phyloP scores from a whole-genome alignment of 306 rosid species.

The Medicago arabica region DNA sequence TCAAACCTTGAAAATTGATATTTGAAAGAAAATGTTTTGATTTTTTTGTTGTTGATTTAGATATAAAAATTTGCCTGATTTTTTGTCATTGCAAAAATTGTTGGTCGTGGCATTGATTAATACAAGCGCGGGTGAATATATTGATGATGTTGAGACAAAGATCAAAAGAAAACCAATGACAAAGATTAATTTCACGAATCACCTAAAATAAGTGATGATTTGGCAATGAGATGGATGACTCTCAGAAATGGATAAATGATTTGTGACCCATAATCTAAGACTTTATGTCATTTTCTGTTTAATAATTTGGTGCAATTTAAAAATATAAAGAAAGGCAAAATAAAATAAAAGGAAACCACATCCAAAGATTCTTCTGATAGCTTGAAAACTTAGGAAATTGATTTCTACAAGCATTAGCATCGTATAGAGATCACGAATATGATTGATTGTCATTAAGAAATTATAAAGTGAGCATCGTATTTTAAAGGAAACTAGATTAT shows the following conservation, averaged over 20 bases:
- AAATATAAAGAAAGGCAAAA: background rate
- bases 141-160: no score
- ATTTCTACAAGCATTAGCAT: slow-evolving; percentile 90
- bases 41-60: no score
- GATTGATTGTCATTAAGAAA: slow-evolving; percentile 52
- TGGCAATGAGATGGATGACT: slow-evolving; percentile 43
- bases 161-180: no score
- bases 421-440: slow-evolving; percentile 47
- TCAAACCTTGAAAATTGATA: no score
- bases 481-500: background rate
- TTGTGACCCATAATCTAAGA: slow-evolving; percentile 48
- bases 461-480: background rate
- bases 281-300: slow-evolving; percentile 74
- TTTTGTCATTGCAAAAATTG: no score
- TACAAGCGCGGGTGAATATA: no score
- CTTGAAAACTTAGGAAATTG: slow-evolving; percentile 86
- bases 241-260: slow-evolving; percentile 48
- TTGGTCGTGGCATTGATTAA: no score
- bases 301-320: slow-evolving; percentile 27
- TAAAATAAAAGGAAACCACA: slow-evolving; percentile 31
- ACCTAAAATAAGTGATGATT: slow-evolving; percentile 36
- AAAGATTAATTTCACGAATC: slow-evolving; percentile 42
- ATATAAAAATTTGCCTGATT: no score
- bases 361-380: slow-evolving; percentile 73
- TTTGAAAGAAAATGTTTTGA: no score